A percentile compares a stretch with the other conserved stretches of the same genome.
These are phyloP conservation scores for Flaveria sonorensis DNA, from an alignment of 129 eudicot species.

Conservation along the genomic window DNA sequence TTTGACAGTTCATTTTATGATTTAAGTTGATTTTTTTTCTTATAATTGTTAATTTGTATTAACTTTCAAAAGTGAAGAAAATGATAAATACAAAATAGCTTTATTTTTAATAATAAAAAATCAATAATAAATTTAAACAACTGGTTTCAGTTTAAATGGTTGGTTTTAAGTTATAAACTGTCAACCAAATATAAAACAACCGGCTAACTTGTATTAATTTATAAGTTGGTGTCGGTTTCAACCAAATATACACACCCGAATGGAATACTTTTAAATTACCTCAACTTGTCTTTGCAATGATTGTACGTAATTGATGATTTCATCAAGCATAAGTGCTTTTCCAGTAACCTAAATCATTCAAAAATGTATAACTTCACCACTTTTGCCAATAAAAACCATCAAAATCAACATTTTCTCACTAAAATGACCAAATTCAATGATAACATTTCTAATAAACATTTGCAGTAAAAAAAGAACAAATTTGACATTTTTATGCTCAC, in stretches of 20 bases:
- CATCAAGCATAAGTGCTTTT: conserved; percentile 96
- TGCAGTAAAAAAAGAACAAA: not conserved
- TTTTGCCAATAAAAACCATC: not conserved
- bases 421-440: not conserved
- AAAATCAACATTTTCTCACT: not conserved
- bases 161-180: too few species aligned
- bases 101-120: too few species aligned
- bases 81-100: not conserved
- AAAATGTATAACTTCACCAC: not conserved
- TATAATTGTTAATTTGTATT: not conserved
- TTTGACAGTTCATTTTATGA: not conserved
- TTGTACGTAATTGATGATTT: conserved; percentile 89
- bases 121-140: too few species aligned
- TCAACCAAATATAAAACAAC: too few species aligned
- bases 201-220: too few species aligned
- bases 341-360: conserved; percentile 70
- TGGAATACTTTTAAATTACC: conserved; percentile 44
- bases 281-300: conserved; percentile 95
- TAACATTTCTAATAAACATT: not conserved
- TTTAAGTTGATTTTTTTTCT: not conserved
- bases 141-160: too few species aligned
- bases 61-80: not conserved
- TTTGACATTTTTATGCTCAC: conserved; percentile 37
- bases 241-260: not conserved
- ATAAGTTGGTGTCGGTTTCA: too few species aligned